These are phyloP conservation scores for Neurospora sp. DNA, from an alignment of 495 filamentous ascomycete species.

Conservation along the genomic window DNA sequence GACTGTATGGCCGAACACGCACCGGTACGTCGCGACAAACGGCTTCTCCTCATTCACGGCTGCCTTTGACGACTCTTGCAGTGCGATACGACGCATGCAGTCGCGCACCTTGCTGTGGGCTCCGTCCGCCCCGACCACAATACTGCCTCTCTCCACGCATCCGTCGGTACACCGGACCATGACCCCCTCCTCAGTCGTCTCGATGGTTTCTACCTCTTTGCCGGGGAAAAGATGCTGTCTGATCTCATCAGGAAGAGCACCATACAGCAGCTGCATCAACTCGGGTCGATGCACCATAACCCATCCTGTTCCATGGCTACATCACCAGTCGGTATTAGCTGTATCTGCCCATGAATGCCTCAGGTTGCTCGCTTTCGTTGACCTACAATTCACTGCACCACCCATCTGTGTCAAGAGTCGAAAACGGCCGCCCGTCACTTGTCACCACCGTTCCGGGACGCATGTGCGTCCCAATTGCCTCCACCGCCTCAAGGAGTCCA, in stretches of 20 bases:
- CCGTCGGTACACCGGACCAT: slow-evolving; percentile 32
- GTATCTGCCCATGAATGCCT: neutral
- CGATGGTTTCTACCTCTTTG: slow-evolving; percentile 24
- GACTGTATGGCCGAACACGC: slow-evolving; percentile 29
- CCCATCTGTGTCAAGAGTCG: neutral
- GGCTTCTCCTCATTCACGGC: slow-evolving; percentile 7
- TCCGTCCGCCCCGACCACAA: slow-evolving; percentile 46
- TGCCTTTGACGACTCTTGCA: slow-evolving; percentile 16
- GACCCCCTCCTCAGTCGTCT: slow-evolving; percentile 15
- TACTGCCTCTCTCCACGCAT: slow-evolving; percentile 26
- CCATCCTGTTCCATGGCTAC: slow-evolving; percentile 1
- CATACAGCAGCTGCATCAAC: slow-evolving; percentile 26
- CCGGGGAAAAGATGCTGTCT: slow-evolving; percentile 19
- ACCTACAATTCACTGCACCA: neutral
- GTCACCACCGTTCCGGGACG: slow-evolving; percentile 5
- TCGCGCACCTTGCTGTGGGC: slow-evolving; percentile 36
- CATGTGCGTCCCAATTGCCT: slow-evolving; percentile 16
- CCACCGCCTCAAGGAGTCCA: slow-evolving; percentile 24
- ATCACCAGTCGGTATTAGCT: neutral
- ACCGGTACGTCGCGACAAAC: slow-evolving; percentile 16
- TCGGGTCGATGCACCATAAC: slow-evolving; percentile 19
- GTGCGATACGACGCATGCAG: slow-evolving; percentile 9
- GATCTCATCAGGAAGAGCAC: slow-evolving; percentile 21
- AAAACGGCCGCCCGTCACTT: neutral
- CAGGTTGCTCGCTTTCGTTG: neutral